These are phyloP conservation scores for Lachnellula hyalina DNA, from an alignment of 2,329 filamentous ascomycete species.

Conservation along the genomic window DNA sequence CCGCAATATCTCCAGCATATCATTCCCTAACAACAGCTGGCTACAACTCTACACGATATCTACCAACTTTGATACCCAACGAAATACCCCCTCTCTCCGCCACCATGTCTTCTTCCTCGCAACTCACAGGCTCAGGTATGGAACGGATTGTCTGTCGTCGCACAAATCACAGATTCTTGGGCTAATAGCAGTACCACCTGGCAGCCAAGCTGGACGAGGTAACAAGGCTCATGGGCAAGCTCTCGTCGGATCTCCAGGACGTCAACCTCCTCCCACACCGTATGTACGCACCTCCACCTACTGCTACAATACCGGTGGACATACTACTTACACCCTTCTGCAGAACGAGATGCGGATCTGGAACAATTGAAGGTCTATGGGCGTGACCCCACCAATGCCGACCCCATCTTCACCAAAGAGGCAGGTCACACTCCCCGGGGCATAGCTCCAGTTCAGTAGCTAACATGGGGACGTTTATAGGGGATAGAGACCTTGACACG, in stretches of 20 bases:
- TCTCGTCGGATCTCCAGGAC: conserved; percentile 58
- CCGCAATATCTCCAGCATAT: no score
- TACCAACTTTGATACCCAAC: no score
- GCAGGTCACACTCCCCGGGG: conserved; percentile 40
- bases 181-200: conserved; percentile 1
- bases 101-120: conserved; percentile 11
- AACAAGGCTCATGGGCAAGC: conserved; percentile 54
- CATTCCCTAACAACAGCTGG: no score
- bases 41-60: no score
- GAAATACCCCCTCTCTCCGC: no score
- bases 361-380: conserved; percentile 75
- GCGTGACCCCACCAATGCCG: conserved; percentile 64
- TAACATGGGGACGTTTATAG: conserved; percentile 38
- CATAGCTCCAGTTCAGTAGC: conserved; percentile 3
- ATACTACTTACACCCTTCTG: conserved; percentile 6
- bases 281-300: conserved; percentile 36
- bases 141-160: conserved; percentile 6
- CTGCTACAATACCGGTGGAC: neutral
- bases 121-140: conserved; percentile 23
- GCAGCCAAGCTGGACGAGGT: conserved; percentile 66
- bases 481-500: conserved; percentile 67
- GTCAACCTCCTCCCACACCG: conserved; percentile 53
- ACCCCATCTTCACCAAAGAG: conserved; percentile 77
- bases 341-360: conserved; percentile 58
- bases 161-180: neutral